Conservation (phyloP, 2,329 filamentous ascomycete genomes). For the Trichoderma citrinoviride region DNA sequence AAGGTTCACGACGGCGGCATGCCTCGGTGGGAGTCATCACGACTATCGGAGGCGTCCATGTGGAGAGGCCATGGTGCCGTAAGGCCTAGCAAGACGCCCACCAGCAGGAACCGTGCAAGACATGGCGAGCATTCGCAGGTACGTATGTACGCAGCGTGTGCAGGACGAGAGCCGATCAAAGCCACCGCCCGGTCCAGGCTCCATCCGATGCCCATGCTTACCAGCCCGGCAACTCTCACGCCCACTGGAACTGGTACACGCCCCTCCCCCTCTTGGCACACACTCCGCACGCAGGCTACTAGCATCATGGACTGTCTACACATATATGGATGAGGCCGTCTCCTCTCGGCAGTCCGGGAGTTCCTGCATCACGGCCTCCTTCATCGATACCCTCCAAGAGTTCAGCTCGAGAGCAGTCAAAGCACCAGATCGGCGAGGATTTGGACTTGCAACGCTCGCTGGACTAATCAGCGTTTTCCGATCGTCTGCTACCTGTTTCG, state of each 20-base stretch:
- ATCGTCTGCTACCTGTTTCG: slow-evolving; percentile 12
- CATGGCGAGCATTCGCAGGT: slow-evolving; percentile 1
- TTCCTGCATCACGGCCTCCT: slow-evolving; percentile 6
- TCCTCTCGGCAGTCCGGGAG: slow-evolving; percentile 16
- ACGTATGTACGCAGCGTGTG: not conserved
- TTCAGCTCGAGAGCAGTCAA: not conserved
- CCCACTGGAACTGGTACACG: slow-evolving; percentile 2
- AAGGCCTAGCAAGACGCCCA: slow-evolving; percentile 12
- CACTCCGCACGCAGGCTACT: slow-evolving; percentile 5
- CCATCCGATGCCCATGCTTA: slow-evolving; percentile 18
- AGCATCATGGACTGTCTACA: slow-evolving; percentile 2
- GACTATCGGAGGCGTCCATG: not conserved
- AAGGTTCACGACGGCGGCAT: slow-evolving; percentile 7
- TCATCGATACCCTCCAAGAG: not conserved
- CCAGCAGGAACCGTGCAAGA: slow-evolving; percentile 4
- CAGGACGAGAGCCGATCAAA: slow-evolving; percentile 11
- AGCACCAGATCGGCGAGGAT: slow-evolving; percentile 1
- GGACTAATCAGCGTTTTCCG: slow-evolving; percentile 5
- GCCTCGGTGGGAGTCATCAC: slow-evolving; percentile 17
- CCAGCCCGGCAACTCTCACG: slow-evolving; percentile 1
- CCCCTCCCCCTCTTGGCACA: slow-evolving; percentile 1
- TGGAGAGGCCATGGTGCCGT: slow-evolving; percentile 9
- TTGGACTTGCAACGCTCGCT: not conserved
- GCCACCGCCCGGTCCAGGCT: slow-evolving; percentile 20
- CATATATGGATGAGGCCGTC: slow-evolving; percentile 14